Evolutionary conservation across 805 yeast genomes (phyloP).

Genomic region (Maudiozyma bulderi): DNA sequence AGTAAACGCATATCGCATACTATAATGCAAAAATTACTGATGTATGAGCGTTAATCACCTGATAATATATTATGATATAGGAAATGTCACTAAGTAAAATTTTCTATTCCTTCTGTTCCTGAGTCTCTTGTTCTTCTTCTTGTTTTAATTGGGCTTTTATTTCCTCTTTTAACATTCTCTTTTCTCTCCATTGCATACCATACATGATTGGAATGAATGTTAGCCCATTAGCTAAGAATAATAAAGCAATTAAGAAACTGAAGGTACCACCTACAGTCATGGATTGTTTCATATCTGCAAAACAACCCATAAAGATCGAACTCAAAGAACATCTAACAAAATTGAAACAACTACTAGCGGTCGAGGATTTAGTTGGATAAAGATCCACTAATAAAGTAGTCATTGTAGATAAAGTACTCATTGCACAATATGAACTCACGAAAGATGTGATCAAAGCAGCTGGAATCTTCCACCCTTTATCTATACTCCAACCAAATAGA

Average conservation of each 20-base stretch:
- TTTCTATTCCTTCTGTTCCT: neutral
- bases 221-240: conserved; percentile 23
- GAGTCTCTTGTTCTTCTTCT: neutral
- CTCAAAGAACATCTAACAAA: conserved; percentile 59
- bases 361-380: conserved; percentile 58
- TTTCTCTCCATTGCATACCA: conserved; percentile 30
- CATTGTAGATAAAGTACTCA: conserved; percentile 46
- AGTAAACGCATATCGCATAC: too few species aligned
- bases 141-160: conserved; percentile 1
- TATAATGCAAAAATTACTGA: too few species aligned
- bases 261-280: conserved; percentile 70
- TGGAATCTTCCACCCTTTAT: conserved; percentile 38
- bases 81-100: neutral
- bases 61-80: too few species aligned
- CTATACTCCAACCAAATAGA: conserved; percentile 67
- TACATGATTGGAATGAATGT: conserved; percentile 30
- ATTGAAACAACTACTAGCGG: conserved; percentile 65
- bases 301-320: conserved; percentile 61
- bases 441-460: conserved; percentile 50
- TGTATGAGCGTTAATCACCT: too few species aligned
- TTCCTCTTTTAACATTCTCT: conserved; percentile 18
- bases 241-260: conserved; percentile 52
- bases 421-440: conserved; percentile 46
- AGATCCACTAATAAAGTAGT: conserved; percentile 65
- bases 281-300: conserved; percentile 46